phyloP scores from a whole-genome alignment of 495 filamentous ascomycete genomes.

The Lasiosphaeriaceae sp. region DNA sequence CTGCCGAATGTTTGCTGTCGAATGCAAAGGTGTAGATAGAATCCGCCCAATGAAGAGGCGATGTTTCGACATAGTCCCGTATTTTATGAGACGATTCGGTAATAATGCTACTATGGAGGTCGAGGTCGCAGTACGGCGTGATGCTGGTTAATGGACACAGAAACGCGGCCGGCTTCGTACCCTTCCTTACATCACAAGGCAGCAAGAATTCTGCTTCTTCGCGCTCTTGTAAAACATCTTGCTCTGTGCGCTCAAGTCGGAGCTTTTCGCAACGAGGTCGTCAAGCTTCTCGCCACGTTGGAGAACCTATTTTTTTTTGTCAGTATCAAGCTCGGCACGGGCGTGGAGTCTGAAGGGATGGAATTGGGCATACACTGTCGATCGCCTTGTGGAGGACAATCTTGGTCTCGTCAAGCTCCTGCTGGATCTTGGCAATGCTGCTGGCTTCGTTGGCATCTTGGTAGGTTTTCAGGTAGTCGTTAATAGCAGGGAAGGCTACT shows the following conservation, averaged over 20 bases:
- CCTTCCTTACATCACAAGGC: slow-evolving; percentile 64
- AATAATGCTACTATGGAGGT: background rate
- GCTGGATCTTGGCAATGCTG: slow-evolving; percentile 91
- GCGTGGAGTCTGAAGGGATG: background rate
- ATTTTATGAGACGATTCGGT: background rate
- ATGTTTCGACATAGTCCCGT: background rate
- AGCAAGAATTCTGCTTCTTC: slow-evolving; percentile 97
- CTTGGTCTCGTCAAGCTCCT: slow-evolving; percentile 97
- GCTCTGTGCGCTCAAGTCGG: slow-evolving; percentile 79
- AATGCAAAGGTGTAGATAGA: background rate
- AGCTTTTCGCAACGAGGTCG: slow-evolving; percentile 81
- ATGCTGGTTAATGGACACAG: background rate
- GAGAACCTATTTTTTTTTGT: slow-evolving; percentile 55
- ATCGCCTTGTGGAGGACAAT: slow-evolving; percentile 97
- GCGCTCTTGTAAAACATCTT: slow-evolving; percentile 85
- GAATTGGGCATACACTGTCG: slow-evolving; percentile 51
- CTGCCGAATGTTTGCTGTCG: background rate
- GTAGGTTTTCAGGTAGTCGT: slow-evolving; percentile 82
- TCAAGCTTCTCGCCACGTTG: slow-evolving; percentile 91
- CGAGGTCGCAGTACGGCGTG: background rate
- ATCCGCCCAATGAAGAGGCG: background rate
- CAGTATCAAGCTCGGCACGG: slow-evolving; percentile 8
- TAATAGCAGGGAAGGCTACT: slow-evolving; percentile 63
- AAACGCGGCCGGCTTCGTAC: background rate
- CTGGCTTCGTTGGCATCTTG: slow-evolving; percentile 87